Percentiles rank a stretch among this genome's conserved stretches.
These are phyloP conservation scores for Betula pendula DNA, from an alignment of 306 rosid genomes.

Conservation along the genomic window DNA sequence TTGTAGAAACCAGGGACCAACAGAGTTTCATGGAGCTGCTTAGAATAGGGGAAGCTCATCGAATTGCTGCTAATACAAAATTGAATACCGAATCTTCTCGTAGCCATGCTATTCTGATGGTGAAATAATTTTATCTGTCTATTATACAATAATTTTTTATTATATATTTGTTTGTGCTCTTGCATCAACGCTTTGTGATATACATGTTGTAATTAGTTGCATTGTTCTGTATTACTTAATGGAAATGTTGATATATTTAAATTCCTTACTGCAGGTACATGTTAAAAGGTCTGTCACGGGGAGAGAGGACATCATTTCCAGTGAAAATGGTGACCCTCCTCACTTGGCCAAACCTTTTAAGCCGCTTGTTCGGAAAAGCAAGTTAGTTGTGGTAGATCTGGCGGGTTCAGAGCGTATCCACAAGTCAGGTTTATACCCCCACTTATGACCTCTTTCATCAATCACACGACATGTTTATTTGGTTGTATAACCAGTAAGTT, in stretches of 20 bases:
- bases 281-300: conserved; percentile 76
- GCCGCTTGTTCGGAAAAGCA: conserved; percentile 88
- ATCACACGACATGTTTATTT: not conserved
- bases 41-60: conserved; percentile 86
- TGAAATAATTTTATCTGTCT: conserved; percentile 40
- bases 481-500: not conserved
- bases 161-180: conserved; percentile 6
- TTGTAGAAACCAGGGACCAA: conserved; percentile 83
- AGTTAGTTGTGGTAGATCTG: conserved; percentile 92
- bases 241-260: conserved; percentile 36
- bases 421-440: conserved; percentile 73
- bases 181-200: conserved; percentile 15
- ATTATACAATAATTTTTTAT: conserved; percentile 12
- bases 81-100: conserved; percentile 96
- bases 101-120: conserved; percentile 96
- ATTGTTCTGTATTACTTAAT: conserved; percentile 16
- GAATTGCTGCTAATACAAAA: conserved; percentile 90
- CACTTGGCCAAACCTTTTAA: conserved; percentile 69
- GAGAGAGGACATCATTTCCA: conserved; percentile 54
- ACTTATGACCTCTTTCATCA: conserved; percentile 13
- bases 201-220: conserved; percentile 12
- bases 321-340: conserved; percentile 70
- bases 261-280: conserved; percentile 64
- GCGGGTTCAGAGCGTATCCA: conserved; percentile 98
- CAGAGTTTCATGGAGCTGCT: conserved; percentile 72